Percentiles rank a stretch among this genome's conserved stretches.
These are phyloP conservation scores for Saccharomyces mikatae DNA, from an alignment of 805 yeast species.

Conservation along the genomic window DNA sequence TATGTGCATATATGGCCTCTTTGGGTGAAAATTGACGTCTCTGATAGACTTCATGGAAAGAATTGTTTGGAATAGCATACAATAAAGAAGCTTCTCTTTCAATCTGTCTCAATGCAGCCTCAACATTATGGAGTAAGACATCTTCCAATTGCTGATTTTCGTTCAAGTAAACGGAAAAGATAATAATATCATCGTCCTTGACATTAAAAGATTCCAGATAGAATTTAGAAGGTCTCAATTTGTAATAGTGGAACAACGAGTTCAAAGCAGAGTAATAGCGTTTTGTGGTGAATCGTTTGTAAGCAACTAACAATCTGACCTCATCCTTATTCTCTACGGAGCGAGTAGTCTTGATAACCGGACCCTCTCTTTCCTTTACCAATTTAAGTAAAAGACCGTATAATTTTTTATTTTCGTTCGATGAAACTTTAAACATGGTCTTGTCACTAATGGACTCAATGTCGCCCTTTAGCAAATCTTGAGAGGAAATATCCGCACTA, in stretches of 20 bases:
- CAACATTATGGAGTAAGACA: slow-evolving; percentile 31
- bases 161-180: slow-evolving; percentile 77
- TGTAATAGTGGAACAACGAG: slow-evolving; percentile 82
- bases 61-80: slow-evolving; percentile 83
- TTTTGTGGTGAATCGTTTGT: slow-evolving; percentile 73
- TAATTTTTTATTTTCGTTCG: slow-evolving; percentile 67
- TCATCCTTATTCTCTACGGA: slow-evolving; percentile 75
- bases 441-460: slow-evolving; percentile 67
- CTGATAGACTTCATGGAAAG: slow-evolving; percentile 67
- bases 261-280: slow-evolving; percentile 82
- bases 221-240: slow-evolving; percentile 74
- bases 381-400: slow-evolving; percentile 65
- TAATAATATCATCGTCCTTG: slow-evolving; percentile 67
- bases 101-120: slow-evolving; percentile 77
- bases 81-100: slow-evolving; percentile 89
- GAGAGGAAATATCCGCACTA: slow-evolving; percentile 13
- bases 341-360: slow-evolving; percentile 74
- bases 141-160: slow-evolving; percentile 43
- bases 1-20: slow-evolving; percentile 90
- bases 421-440: slow-evolving; percentile 68
- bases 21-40: slow-evolving; percentile 78
- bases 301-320: slow-evolving; percentile 82
- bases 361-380: slow-evolving; percentile 75
- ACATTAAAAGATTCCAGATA: slow-evolving; percentile 82
- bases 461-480: slow-evolving; percentile 32